Conservation (phyloP, 1,284 basidiomycete genomes). For the Phlebopus sp. region DNA sequence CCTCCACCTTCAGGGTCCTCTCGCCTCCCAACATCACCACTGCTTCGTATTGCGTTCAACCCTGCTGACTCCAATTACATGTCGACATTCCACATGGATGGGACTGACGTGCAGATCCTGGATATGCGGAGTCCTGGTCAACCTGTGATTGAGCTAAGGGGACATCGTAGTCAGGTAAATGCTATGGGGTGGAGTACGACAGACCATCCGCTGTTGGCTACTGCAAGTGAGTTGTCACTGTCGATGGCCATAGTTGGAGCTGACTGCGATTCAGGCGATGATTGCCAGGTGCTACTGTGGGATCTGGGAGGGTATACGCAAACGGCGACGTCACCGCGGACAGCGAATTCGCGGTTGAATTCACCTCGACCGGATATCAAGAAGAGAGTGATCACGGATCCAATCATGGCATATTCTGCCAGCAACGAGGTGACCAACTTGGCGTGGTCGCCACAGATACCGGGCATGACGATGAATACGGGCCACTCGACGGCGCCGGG, state of each 20-base stretch:
- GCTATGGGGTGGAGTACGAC: slow-evolving; percentile 86
- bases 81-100: slow-evolving; percentile 93
- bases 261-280: slow-evolving; percentile 63
- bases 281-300: slow-evolving; percentile 89
- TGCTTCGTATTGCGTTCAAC: slow-evolving; percentile 84
- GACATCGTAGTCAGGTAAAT: slow-evolving; percentile 75
- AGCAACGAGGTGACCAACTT: slow-evolving; percentile 81
- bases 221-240: slow-evolving; percentile 58
- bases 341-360: slow-evolving; percentile 64
- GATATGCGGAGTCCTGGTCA: slow-evolving; percentile 94
- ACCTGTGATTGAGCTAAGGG: slow-evolving; percentile 87
- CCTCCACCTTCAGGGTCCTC: slow-evolving; percentile 56
- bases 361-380: slow-evolving; percentile 74
- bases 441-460: slow-evolving; percentile 82
- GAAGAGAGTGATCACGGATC: slow-evolving; percentile 70
- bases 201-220: slow-evolving; percentile 79
- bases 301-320: slow-evolving; percentile 71
- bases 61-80: slow-evolving; percentile 87
- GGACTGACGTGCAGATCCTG: slow-evolving; percentile 81
- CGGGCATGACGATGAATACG: slow-evolving; percentile 67
- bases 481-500: slow-evolving; percentile 72
- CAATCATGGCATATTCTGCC: slow-evolving; percentile 80
- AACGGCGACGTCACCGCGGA: slow-evolving; percentile 57
- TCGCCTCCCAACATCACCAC: slow-evolving; percentile 74
- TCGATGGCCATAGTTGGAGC: neutral